Evolutionary conservation across 2,329 filamentous ascomycete species (phyloP).

Genomic region (Fusarium neocosmosporiellum): DNA sequence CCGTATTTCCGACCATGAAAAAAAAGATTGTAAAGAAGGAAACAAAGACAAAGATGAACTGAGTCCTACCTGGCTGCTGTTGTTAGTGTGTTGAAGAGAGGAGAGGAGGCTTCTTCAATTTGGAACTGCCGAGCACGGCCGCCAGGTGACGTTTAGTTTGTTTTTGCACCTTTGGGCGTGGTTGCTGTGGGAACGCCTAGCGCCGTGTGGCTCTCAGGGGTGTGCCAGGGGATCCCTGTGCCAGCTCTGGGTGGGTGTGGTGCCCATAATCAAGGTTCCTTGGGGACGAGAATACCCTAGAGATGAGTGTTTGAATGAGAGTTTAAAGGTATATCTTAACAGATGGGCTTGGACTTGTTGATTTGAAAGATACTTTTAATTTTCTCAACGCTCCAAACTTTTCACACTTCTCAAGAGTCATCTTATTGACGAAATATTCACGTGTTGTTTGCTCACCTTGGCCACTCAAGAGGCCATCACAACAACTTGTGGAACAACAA

Average conservation of each 20-base stretch:
- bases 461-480: neutral
- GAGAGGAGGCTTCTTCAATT: conserved; percentile 10
- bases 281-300: conserved; percentile 16
- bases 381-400: neutral
- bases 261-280: neutral
- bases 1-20: conserved; percentile 32
- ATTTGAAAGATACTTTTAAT: neutral
- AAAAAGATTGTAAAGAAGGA: conserved; percentile 28
- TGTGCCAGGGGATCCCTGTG: conserved; percentile 28
- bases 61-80: conserved; percentile 8
- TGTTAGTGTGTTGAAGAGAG: conserved; percentile 31
- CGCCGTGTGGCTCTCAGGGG: conserved; percentile 23
- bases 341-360: neutral
- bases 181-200: conserved; percentile 41
- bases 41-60: conserved; percentile 45
- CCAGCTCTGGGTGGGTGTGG: neutral
- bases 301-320: neutral
- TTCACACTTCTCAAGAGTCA: neutral
- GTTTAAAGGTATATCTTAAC: neutral
- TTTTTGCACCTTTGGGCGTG: conserved; percentile 25
- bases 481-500: conserved; percentile 5
- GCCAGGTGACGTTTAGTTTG: conserved; percentile 42
- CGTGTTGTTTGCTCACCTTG: neutral
- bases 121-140: conserved; percentile 27
- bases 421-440: neutral